A percentile compares a stretch with the other conserved stretches of the same genome.
Conservation (phyloP, 176 grass and related monocot species). For the Alloteropsis semialata region DNA sequence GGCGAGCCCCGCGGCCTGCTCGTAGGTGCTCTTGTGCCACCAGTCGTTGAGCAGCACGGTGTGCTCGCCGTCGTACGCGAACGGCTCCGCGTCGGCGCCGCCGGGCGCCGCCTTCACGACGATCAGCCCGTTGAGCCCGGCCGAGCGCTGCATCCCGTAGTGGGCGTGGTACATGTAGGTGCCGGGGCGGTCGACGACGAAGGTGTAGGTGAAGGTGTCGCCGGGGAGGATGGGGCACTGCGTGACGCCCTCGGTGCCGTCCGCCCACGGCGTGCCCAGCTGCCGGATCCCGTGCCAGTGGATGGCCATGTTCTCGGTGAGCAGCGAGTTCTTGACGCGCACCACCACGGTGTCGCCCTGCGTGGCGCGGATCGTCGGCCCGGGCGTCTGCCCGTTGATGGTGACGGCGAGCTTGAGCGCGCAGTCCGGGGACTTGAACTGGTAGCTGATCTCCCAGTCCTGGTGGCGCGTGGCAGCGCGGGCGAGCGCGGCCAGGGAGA, state of each 20-base stretch:
- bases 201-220: conserved; percentile 62
- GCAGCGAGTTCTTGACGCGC: conserved; percentile 49
- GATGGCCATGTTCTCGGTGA: conserved; percentile 85
- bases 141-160: conserved; percentile 83
- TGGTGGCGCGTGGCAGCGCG: conserved; percentile 42
- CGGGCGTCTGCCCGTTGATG: conserved; percentile 64
- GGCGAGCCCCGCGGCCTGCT: conserved; percentile 55
- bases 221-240: conserved; percentile 70
- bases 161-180: conserved; percentile 85
- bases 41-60: conserved; percentile 74
- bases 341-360: conserved; percentile 72
- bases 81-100: conserved; percentile 44
- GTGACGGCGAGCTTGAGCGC: conserved; percentile 65
- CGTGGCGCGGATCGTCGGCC: conserved; percentile 62
- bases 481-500: not conserved
- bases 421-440: conserved; percentile 63
- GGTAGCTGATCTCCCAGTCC: conserved; percentile 69
- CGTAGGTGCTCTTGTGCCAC: conserved; percentile 85
- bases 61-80: conserved; percentile 66
- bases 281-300: conserved; percentile 92
- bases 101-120: conserved; percentile 26
- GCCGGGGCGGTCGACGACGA: conserved; percentile 62
- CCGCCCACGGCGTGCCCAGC: conserved; percentile 75
- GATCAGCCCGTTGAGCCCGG: conserved; percentile 78
- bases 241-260: conserved; percentile 80